phyloP scores from a whole-genome alignment of 768 basidiomycete species.

The Pulveroboletus sp. region DNA sequence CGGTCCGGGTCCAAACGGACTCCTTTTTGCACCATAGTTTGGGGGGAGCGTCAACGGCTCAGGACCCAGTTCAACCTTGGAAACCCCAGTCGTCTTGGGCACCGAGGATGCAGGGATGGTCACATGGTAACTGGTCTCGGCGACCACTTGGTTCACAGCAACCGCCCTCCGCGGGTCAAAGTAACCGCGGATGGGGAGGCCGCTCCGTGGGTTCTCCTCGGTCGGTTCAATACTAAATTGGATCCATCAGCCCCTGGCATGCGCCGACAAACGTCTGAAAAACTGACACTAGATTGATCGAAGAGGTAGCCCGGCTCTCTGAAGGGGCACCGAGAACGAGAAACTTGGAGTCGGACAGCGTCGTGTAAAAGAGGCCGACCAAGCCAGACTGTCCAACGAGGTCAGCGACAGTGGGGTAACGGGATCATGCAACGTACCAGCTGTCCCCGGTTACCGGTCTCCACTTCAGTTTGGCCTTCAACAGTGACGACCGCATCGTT shows the following conservation, averaged over 20 bases:
- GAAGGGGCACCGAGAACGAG: conserved; percentile 34
- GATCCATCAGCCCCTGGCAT: background rate
- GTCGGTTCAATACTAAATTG: conserved; percentile 28
- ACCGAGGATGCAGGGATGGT: conserved; percentile 22
- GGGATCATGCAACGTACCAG: conserved; percentile 13
- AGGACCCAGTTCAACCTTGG: conserved; percentile 23
- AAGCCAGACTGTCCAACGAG: conserved; percentile 20
- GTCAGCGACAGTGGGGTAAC: background rate
- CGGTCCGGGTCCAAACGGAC: conserved; percentile 23
- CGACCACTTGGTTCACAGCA: conserved; percentile 32
- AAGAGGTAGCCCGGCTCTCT: conserved; percentile 31
- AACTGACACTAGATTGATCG: conserved; percentile 39
- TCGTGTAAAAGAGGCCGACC: conserved; percentile 39
- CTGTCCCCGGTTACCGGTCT: conserved; percentile 23
- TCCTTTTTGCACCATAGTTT: background rate
- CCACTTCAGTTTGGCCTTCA: conserved; percentile 26
- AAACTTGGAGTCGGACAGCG: conserved; percentile 32
- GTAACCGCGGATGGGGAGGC: conserved; percentile 22
- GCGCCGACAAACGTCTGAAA: background rate
- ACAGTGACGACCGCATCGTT: conserved; percentile 18
- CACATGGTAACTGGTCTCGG: conserved; percentile 26
- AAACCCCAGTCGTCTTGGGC: conserved; percentile 6
- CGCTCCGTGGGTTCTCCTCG: conserved; percentile 21
- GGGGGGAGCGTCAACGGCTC: conserved; percentile 8
- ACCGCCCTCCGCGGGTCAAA: conserved; percentile 35